phyloP scores from a whole-genome alignment of 768 basidiomycete species.

The Lactarius vividus region DNA sequence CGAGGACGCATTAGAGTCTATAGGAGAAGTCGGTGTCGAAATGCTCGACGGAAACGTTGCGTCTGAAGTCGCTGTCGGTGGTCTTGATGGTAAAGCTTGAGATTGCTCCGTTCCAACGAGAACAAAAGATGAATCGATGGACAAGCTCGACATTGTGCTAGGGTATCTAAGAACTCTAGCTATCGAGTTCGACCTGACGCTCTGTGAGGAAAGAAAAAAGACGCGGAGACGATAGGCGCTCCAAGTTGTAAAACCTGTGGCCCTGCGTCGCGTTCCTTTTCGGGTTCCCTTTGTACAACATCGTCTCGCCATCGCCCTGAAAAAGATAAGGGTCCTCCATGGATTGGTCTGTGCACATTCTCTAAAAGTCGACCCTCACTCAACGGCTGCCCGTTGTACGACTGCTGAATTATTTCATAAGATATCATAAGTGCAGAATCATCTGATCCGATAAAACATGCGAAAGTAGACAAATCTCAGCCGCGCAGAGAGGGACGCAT shows the following conservation, averaged over 20 bases:
- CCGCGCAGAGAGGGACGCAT: too few species aligned
- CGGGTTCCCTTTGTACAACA: too few species aligned
- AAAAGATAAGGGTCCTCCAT: too few species aligned
- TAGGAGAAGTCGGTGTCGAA: conserved; percentile 20
- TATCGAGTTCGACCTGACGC: background rate
- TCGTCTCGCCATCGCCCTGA: conserved; percentile 13
- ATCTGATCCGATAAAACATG: too few species aligned
- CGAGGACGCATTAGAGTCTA: conserved; percentile 19
- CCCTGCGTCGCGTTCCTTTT: too few species aligned
- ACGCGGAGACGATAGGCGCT: background rate
- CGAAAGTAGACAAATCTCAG: too few species aligned
- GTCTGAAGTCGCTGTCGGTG: conserved; percentile 17
- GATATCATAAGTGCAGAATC: too few species aligned
- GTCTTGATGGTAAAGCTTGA: conserved; percentile 13
- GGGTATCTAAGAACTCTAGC: background rate
- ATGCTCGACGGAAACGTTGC: conserved; percentile 22
- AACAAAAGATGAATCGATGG: conserved; percentile 18
- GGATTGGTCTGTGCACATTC: too few species aligned
- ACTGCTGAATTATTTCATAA: too few species aligned
- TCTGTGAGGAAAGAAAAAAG: background rate
- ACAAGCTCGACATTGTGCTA: conserved; percentile 8
- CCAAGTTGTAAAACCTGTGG: background rate
- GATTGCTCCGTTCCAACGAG: conserved; percentile 17
- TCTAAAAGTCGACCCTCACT: too few species aligned
- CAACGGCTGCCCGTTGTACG: too few species aligned